phyloP scores from a whole-genome alignment of 2,329 filamentous ascomycete species.

The Pleomassaria siparia region DNA sequence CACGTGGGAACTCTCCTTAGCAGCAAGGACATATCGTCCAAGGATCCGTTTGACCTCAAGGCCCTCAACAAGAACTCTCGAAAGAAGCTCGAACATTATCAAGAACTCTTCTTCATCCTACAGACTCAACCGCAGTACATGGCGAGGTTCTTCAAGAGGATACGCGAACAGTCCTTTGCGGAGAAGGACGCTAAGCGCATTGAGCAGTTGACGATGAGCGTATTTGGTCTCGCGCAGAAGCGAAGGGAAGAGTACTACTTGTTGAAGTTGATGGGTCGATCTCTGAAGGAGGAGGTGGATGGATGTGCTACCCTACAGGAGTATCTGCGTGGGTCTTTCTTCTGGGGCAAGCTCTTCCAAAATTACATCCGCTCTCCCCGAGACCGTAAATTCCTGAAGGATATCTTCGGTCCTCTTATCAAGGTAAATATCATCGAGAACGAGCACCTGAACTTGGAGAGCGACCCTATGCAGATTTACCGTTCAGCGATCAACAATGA shows the following conservation, averaged over 20 bases:
- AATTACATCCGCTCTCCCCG: slow-evolving; percentile 90
- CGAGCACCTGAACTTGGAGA: slow-evolving; percentile 86
- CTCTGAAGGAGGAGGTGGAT: slow-evolving; percentile 84
- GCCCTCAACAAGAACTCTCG: slow-evolving; percentile 95
- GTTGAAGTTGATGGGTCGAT: slow-evolving; percentile 80
- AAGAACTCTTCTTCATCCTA: slow-evolving; percentile 95
- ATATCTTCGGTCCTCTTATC: slow-evolving; percentile 81
- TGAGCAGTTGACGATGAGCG: slow-evolving; percentile 90
- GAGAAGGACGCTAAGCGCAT: slow-evolving; percentile 93
- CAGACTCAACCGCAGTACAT: slow-evolving; percentile 97
- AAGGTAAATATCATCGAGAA: slow-evolving; percentile 93
- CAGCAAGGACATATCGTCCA: slow-evolving; percentile 83
- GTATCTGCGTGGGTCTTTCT: slow-evolving; percentile 85
- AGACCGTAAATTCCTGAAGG: slow-evolving; percentile 88
- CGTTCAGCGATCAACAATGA: slow-evolving; percentile 95
- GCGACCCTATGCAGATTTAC: slow-evolving; percentile 97
- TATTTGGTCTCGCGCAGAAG: slow-evolving; percentile 98
- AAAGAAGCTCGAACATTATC: slow-evolving; percentile 93
- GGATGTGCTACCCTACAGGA: slow-evolving; percentile 73
- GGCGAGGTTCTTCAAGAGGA: slow-evolving; percentile 78
- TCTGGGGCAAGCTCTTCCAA: slow-evolving; percentile 83
- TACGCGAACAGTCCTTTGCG: slow-evolving; percentile 79
- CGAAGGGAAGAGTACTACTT: slow-evolving; percentile 95
- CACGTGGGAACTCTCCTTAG: slow-evolving; percentile 82
- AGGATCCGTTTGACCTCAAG: slow-evolving; percentile 94